Evolutionary conservation across 306 rosid genomes (phyloP).

Genomic region (Prunus dulcis): DNA sequence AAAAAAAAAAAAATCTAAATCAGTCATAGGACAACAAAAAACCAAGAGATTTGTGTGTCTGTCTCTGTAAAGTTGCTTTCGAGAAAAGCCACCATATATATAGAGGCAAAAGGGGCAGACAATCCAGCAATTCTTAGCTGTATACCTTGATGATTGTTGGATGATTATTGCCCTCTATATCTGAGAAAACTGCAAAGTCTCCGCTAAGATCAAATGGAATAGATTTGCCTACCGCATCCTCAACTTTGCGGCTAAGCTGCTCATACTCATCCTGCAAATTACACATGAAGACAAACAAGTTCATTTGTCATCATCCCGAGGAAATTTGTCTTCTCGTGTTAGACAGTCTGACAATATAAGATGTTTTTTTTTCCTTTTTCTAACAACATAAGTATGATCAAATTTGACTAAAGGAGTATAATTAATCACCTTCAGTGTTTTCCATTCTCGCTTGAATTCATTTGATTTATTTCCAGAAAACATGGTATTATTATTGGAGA

Average conservation of each 20-base stretch:
- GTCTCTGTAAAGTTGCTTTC: neutral
- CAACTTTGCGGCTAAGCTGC: slow-evolving; percentile 32
- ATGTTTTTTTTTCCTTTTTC: too few relatives aligned
- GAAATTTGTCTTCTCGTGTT: neutral
- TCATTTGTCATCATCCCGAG: neutral
- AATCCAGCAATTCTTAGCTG: neutral
- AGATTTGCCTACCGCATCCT: slow-evolving; percentile 24
- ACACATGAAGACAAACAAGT: neutral
- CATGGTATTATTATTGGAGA: neutral
- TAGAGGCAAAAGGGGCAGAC: neutral
- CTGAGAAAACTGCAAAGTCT: slow-evolving; percentile 41
- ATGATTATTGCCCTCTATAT: slow-evolving; percentile 34
- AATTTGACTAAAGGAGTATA: too few relatives aligned
- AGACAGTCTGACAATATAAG: too few relatives aligned
- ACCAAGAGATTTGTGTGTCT: too few relatives aligned
- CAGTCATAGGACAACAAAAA: neutral
- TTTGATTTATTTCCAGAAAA: neutral
- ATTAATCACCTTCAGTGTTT: slow-evolving; percentile 38
- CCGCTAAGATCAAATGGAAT: neutral
- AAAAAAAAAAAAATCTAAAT: neutral
- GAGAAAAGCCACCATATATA: neutral
- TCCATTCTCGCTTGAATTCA: slow-evolving; percentile 24
- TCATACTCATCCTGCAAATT: slow-evolving; percentile 52
- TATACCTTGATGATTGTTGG: slow-evolving; percentile 58
- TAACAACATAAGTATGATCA: neutral